A percentile compares a stretch with the other conserved stretches of the same genome.
These are phyloP conservation scores for Stevia rebaudiana DNA, from an alignment of 140 eudicot genomes.

Conservation along the genomic window DNA sequence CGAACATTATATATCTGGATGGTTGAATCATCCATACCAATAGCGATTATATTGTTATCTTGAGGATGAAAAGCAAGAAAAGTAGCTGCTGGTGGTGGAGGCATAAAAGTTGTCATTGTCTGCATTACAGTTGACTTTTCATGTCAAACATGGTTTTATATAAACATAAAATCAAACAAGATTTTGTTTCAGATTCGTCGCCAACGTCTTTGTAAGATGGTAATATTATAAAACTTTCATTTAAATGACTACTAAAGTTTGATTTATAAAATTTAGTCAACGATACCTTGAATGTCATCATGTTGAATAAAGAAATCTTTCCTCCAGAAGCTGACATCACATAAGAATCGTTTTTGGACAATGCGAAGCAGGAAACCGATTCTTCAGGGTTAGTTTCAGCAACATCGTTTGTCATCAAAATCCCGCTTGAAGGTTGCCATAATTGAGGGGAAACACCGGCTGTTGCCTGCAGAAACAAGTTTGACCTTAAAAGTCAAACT, in stretches of 20 bases:
- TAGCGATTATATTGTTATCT: constrained; percentile 50
- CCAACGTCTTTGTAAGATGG: background rate
- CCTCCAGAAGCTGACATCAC: constrained; percentile 61
- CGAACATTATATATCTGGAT: constrained; percentile 48
- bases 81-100: constrained; percentile 57
- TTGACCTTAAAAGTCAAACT: background rate
- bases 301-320: constrained; percentile 45
- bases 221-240: background rate
- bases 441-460: constrained; percentile 42
- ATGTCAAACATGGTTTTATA: background rate
- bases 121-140: constrained; percentile 23
- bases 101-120: constrained; percentile 54
- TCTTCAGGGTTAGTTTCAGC: constrained; percentile 43
- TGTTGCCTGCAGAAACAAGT: constrained; percentile 34
- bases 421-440: constrained; percentile 60
- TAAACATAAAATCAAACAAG: constrained; percentile 1
- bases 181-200: background rate
- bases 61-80: constrained; percentile 55
- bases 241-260: background rate
- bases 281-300: constrained; percentile 56
- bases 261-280: background rate
- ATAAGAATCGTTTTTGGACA: constrained; percentile 59
- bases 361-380: constrained; percentile 46
- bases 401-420: constrained; percentile 41
- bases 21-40: constrained; percentile 53